phyloP scores from a whole-genome alignment of 768 basidiomycete genomes.

The Kwoniella europaea region DNA sequence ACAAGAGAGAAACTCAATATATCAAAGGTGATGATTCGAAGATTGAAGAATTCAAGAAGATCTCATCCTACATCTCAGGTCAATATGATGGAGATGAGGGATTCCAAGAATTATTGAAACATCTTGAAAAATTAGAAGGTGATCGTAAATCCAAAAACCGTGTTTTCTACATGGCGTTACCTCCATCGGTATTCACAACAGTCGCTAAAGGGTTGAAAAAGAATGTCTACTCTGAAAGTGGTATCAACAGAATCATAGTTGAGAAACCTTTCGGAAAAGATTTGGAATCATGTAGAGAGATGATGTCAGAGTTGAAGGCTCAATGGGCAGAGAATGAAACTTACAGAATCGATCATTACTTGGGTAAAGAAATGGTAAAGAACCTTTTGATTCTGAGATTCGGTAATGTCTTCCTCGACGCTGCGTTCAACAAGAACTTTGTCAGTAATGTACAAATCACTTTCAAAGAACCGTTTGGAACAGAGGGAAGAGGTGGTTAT shows the following conservation, averaged over 20 bases:
- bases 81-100: conserved; percentile 82
- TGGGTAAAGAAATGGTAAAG: conserved; percentile 99
- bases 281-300: conserved; percentile 76
- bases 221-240: conserved; percentile 74
- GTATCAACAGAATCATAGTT: conserved; percentile 89
- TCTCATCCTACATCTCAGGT: conserved; percentile 82
- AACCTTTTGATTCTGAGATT: conserved; percentile 94
- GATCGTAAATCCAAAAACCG: conserved; percentile 70
- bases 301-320: conserved; percentile 77
- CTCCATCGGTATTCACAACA: conserved; percentile 92
- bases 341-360: conserved; percentile 98
- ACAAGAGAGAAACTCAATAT: conserved; percentile 80
- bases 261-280: conserved; percentile 99
- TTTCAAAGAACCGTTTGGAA: conserved; percentile 99
- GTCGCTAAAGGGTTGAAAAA: conserved; percentile 83
- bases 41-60: conserved; percentile 80
- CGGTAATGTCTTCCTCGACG: conserved; percentile 86
- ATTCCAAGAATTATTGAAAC: conserved; percentile 76
- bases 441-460: conserved; percentile 98
- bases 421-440: conserved; percentile 93
- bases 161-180: conserved; percentile 92
- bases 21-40: conserved; percentile 74
- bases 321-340: conserved; percentile 97
- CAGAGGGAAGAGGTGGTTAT: conserved; percentile 99
- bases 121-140: conserved; percentile 78